These are phyloP conservation scores for Penicillium macrosclerotiorum DNA, from an alignment of 495 filamentous ascomycete species.

Conservation along the genomic window DNA sequence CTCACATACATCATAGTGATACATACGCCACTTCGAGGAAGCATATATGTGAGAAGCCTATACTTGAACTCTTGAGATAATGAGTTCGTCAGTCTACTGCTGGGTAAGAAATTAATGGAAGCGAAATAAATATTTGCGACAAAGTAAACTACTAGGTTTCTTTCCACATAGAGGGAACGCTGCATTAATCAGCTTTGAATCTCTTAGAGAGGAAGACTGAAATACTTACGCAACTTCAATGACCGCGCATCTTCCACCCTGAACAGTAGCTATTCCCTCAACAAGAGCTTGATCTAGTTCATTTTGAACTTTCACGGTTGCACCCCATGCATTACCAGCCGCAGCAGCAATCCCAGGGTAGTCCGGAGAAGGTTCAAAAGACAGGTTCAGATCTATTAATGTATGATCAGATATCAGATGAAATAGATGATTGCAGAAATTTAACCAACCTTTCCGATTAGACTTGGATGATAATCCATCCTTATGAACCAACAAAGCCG, in stretches of 20 bases:
- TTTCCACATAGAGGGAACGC: slow-evolving; percentile 24
- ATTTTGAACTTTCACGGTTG: slow-evolving; percentile 10
- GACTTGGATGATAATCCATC: slow-evolving; percentile 45
- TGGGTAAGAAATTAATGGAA: no score
- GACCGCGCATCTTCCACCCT: slow-evolving; percentile 17
- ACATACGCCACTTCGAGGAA: no score
- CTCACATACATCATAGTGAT: no score
- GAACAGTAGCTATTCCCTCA: slow-evolving; percentile 12
- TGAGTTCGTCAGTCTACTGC: no score
- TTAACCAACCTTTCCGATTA: slow-evolving; percentile 14
- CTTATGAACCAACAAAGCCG: slow-evolving; percentile 71
- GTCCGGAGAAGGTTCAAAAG: slow-evolving; percentile 74
- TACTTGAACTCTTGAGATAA: no score
- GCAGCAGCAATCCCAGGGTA: slow-evolving; percentile 85
- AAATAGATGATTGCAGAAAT: no score
- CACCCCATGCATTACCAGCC: slow-evolving; percentile 40
- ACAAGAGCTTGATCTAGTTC: slow-evolving; percentile 13
- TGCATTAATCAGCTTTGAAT: slow-evolving; percentile 1
- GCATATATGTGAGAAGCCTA: no score
- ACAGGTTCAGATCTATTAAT: slow-evolving; percentile 65
- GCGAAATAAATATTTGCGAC: no score
- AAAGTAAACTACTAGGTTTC: slow-evolving; percentile 1
- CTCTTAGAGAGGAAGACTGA: background rate
- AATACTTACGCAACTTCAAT: slow-evolving; percentile 23
- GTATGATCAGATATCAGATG: background rate